Conservation (phyloP, 345 rosid genomes). For the Balakata baccata region DNA sequence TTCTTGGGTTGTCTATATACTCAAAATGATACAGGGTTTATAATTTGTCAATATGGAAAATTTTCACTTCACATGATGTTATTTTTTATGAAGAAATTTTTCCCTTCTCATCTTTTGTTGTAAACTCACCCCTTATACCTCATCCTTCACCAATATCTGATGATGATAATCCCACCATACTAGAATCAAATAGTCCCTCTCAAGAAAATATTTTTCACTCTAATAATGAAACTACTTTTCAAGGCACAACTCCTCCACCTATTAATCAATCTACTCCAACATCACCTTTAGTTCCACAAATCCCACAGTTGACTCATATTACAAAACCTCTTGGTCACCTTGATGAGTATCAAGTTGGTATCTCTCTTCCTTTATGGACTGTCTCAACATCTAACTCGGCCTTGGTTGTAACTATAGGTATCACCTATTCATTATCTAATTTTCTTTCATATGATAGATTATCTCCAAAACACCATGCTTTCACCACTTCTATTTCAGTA, state of each 20-base stretch:
- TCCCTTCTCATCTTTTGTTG: no score
- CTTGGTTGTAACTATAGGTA: background rate
- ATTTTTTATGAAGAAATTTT: no score
- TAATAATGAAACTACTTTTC: background rate
- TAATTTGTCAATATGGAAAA: no score
- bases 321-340: background rate
- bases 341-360: background rate
- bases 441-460: background rate
- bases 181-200: background rate
- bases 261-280: background rate
- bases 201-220: background rate
- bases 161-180: background rate
- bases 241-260: background rate
- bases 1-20: background rate
- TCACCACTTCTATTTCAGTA: background rate
- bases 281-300: background rate
- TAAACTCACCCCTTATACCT: slow-evolving; percentile 4
- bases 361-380: background rate
- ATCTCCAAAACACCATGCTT: background rate
- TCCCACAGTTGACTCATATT: background rate
- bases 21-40: background rate
- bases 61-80: no score
- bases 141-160: background rate
- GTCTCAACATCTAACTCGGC: background rate
- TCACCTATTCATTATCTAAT: background rate